Evolutionary conservation across 2,329 filamentous ascomycete genomes (phyloP).

Genomic region (Colletotrichum acutatum): DNA sequence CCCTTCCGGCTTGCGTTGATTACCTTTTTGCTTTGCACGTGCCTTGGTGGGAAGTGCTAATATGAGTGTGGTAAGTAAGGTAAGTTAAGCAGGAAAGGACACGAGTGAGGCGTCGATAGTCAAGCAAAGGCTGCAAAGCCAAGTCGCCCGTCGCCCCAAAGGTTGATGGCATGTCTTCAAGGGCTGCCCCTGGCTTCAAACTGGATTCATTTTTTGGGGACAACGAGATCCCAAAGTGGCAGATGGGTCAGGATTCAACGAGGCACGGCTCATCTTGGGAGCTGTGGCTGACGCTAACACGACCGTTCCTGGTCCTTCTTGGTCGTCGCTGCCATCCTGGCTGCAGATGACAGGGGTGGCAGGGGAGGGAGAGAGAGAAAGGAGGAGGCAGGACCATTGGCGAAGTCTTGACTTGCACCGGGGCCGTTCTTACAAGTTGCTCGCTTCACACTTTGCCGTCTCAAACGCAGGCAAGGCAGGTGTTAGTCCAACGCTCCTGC

Average conservation of each 20-base stretch:
- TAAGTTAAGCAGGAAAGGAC: not conserved
- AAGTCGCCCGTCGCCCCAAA: not conserved
- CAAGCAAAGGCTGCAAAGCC: not conserved
- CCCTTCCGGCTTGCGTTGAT: too few species aligned
- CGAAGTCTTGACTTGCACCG: not conserved
- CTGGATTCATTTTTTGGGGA: slow-evolving; percentile 17
- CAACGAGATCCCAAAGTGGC: slow-evolving; percentile 11
- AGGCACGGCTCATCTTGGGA: slow-evolving; percentile 12
- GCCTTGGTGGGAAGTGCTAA: not conserved
- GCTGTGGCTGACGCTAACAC: slow-evolving; percentile 17
- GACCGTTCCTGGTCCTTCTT: slow-evolving; percentile 3
- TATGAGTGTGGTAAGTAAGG: too few species aligned
- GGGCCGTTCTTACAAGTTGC: not conserved
- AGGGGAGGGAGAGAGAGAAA: not conserved
- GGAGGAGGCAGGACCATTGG: not conserved
- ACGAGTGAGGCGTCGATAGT: not conserved
- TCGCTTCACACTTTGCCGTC: slow-evolving; percentile 2
- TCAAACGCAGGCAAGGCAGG: not conserved
- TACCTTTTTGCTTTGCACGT: too few species aligned
- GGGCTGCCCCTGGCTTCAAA: slow-evolving; percentile 16
- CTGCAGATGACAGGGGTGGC: not conserved
- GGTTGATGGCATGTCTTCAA: not conserved
- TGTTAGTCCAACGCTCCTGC: slow-evolving; percentile 20
- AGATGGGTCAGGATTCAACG: not conserved
- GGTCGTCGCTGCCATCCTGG: not conserved